A percentile compares a stretch with the other conserved stretches of the same genome.
phyloP scores from a whole-genome alignment of 768 basidiomycete genomes.

The Pleurotus eryngii region DNA sequence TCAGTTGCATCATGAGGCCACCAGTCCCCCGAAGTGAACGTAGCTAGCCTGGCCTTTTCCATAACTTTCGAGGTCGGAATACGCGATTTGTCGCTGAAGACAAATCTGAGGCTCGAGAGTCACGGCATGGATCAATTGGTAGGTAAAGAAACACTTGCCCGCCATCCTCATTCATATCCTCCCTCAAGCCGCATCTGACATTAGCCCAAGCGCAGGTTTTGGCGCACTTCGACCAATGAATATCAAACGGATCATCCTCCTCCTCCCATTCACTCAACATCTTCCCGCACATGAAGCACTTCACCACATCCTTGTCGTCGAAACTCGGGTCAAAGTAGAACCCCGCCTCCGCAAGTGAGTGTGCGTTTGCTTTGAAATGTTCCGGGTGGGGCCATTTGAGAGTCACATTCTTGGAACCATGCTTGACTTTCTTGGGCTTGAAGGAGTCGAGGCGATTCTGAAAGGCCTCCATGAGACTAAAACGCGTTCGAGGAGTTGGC shows the following conservation, averaged over 20 bases:
- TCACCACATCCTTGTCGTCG: conserved; percentile 70
- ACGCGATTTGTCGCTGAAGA: conserved; percentile 55
- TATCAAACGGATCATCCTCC: conserved; percentile 80
- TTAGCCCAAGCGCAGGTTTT: conserved; percentile 75
- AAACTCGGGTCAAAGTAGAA: conserved; percentile 78
- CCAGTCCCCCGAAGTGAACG: conserved; percentile 49
- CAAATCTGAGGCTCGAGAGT: conserved; percentile 40
- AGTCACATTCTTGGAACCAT: conserved; percentile 15
- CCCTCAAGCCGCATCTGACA: conserved; percentile 65
- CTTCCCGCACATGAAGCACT: conserved; percentile 83
- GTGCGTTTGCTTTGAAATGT: conserved; percentile 64
- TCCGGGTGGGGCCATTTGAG: conserved; percentile 81
- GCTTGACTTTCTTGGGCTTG: conserved; percentile 61
- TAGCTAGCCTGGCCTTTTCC: conserved; percentile 69
- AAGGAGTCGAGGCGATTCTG: conserved; percentile 68
- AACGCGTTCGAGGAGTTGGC: no score
- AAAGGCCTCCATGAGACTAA: conserved; percentile 44
- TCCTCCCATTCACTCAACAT: conserved; percentile 82
- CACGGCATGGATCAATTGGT: no score
- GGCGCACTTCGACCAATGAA: conserved; percentile 73
- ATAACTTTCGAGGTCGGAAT: conserved; percentile 65
- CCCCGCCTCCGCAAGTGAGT: conserved; percentile 80
- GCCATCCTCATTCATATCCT: conserved; percentile 55
- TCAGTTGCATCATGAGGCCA: conserved; percentile 69
- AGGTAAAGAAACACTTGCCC: conserved; percentile 36